Evolutionary conservation across 176 grass and related monocot genomes (phyloP).

Genomic region (Aegilops umbellulata): DNA sequence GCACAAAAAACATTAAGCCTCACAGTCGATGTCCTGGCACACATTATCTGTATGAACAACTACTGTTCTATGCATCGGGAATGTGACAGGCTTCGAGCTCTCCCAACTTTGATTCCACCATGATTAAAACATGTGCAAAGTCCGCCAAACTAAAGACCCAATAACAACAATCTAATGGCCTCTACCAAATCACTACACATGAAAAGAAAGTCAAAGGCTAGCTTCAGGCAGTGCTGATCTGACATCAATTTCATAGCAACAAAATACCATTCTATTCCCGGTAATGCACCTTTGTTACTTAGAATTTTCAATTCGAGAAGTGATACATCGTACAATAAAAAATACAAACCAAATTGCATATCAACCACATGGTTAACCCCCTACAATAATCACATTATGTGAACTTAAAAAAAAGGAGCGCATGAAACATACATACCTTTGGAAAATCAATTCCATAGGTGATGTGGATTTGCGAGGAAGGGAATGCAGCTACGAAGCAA

Average conservation of each 20-base stretch:
- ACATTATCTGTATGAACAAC: not conserved
- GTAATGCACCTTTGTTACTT: not conserved
- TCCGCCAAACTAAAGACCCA: not conserved
- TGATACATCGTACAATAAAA: not conserved
- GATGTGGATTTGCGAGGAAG: constrained; percentile 56
- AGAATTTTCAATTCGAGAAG: not conserved
- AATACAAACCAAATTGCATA: not conserved
- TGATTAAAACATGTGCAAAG: not conserved
- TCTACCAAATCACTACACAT: not conserved
- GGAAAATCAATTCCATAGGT: constrained; percentile 89
- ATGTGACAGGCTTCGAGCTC: not conserved
- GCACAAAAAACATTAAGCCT: constrained; percentile 11
- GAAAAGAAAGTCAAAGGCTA: constrained; percentile 2
- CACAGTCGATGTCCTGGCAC: not conserved
- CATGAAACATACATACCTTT: constrained; percentile 37
- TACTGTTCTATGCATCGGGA: not conserved
- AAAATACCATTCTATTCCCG: not conserved
- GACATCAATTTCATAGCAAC: not conserved
- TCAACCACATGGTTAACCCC: not conserved
- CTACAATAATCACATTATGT: not conserved
- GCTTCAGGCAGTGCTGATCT: not conserved
- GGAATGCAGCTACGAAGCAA: constrained; percentile 80
- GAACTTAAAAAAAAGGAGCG: not conserved
- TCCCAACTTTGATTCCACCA: not conserved
- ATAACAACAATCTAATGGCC: not conserved